Evolutionary conservation across 441 rosid species (phyloP).

Genomic region (Mallotus repandus): DNA sequence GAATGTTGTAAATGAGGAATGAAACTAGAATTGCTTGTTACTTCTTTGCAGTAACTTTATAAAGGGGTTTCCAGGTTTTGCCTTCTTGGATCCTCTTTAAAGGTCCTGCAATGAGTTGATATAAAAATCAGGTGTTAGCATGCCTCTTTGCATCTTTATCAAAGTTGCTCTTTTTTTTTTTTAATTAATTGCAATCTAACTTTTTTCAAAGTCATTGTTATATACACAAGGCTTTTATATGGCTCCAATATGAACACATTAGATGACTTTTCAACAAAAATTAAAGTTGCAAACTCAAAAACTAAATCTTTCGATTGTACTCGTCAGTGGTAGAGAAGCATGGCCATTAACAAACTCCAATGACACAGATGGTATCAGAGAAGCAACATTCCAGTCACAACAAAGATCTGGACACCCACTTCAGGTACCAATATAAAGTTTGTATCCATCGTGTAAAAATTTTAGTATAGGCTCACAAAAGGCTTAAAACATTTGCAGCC

Average conservation of each 20-base stretch:
- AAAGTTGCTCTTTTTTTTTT: background rate
- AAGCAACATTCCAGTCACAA: slow-evolving; percentile 19
- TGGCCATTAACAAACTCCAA: slow-evolving; percentile 41
- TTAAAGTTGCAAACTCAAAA: slow-evolving; percentile 9
- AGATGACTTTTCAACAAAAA: background rate
- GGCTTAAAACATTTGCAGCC: too few species aligned
- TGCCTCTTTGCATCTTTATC: background rate
- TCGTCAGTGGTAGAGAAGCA: slow-evolving; percentile 40
- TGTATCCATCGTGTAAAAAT: background rate
- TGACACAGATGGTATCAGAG: slow-evolving; percentile 37
- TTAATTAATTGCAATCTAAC: background rate
- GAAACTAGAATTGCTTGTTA: too few species aligned
- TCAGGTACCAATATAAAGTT: slow-evolving; percentile 21
- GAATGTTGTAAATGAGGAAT: too few species aligned
- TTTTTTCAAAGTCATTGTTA: background rate
- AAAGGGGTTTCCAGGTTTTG: background rate
- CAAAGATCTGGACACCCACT: slow-evolving; percentile 17
- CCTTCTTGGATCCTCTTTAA: background rate
- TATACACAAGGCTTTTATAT: background rate
- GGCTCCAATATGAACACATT: background rate
- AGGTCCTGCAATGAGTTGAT: background rate
- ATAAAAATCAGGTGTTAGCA: background rate
- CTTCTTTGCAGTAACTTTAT: too few species aligned
- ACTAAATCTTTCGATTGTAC: background rate
- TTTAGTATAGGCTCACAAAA: background rate